Evolutionary conservation across 2,329 filamentous ascomycete species (phyloP).

Genomic region (Ophiocordyceps unilateralis): DNA sequence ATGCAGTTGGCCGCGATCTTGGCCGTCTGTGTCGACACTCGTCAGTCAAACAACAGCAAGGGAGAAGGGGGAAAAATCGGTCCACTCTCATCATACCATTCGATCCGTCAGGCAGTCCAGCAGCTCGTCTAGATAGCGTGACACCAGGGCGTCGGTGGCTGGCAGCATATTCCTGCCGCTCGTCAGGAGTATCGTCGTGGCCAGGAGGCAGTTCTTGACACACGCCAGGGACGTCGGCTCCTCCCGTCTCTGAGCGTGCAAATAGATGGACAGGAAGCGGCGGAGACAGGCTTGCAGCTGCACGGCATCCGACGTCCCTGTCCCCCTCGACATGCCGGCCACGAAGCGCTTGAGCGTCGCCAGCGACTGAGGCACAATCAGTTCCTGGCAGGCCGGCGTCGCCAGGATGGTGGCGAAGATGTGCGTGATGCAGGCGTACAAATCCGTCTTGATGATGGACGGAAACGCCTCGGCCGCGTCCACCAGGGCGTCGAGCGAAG

Average conservation of each 20-base stretch:
- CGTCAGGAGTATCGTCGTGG: conserved; percentile 77
- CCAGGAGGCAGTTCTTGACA: conserved; percentile 84
- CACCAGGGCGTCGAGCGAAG: conserved; percentile 73
- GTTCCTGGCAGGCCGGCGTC: conserved; percentile 66
- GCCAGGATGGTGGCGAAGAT: conserved; percentile 89
- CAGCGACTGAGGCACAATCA: conserved; percentile 76
- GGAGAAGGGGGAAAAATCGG: not conserved
- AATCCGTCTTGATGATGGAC: conserved; percentile 85
- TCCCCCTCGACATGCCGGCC: conserved; percentile 45
- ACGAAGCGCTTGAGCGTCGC: conserved; percentile 88
- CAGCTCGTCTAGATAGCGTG: conserved; percentile 61
- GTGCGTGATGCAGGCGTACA: conserved; percentile 92
- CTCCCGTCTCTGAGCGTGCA: conserved; percentile 60
- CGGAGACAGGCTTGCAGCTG: conserved; percentile 72
- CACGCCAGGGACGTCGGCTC: conserved; percentile 61
- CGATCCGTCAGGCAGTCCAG: conserved; percentile 68
- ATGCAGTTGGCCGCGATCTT: conserved; percentile 85
- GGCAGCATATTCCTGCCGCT: conserved; percentile 58
- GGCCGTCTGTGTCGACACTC: conserved; percentile 37
- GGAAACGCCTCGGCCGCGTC: conserved; percentile 94
- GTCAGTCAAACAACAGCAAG: too few species aligned
- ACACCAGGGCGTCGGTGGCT: conserved; percentile 57
- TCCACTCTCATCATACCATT: conserved; percentile 35
- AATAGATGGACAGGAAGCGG: conserved; percentile 65
- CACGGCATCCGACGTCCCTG: conserved; percentile 33